Evolutionary conservation across 257 asterid genomes (phyloP), one percentile per base, ranked within the genome.

Genomic region (Plantago major): DNA sequence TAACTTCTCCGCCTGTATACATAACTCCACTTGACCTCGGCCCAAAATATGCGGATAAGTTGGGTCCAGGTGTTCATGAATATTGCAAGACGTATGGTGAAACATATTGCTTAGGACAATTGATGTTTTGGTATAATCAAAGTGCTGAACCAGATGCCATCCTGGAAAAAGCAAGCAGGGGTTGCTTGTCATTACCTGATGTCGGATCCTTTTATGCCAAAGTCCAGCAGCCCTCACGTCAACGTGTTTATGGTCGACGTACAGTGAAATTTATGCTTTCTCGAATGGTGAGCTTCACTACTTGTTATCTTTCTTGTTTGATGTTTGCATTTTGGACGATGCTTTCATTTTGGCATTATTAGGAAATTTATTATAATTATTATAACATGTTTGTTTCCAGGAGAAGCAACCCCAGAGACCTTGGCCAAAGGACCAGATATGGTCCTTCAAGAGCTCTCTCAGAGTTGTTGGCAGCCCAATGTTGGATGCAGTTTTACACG

Each of bases 1-100:
- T 93, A 56, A 85, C 99, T 42, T 93, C 99, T 37, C 90, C 97
- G 11, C 97, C 97, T 33, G 97, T 93, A 62, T 55, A 79, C 68
- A 93, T 93, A 42, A 93, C 90, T 68, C 95, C 99, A 42, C 94
- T 89, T 43, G 99, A 93, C 76, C 92, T 93, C 43, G 94, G 96
- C 56, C 96, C 96, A 60, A 85, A 85, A 78, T 89, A 71, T 64
- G 87, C 96, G 46, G 84, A 83, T 65, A 89, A 85, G 78, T 72
- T 93, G 81, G 97, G 96, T 16, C 74, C 96, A 5, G 83, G 88
- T 46, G 78, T 78, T 66, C 95, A 89, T 38, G 94, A 93, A 73
- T 93, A 87, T 78, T 68, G 90, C 81, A 93, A 93, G 82, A 89
- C 95, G 16, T 93, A 93, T 53, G 76, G 85, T 0, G 97, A 87